Evolutionary conservation across 116 monocot species (phyloP), one percentile per base, ranked within the genome.

Genomic region (Zostera marina): DNA sequence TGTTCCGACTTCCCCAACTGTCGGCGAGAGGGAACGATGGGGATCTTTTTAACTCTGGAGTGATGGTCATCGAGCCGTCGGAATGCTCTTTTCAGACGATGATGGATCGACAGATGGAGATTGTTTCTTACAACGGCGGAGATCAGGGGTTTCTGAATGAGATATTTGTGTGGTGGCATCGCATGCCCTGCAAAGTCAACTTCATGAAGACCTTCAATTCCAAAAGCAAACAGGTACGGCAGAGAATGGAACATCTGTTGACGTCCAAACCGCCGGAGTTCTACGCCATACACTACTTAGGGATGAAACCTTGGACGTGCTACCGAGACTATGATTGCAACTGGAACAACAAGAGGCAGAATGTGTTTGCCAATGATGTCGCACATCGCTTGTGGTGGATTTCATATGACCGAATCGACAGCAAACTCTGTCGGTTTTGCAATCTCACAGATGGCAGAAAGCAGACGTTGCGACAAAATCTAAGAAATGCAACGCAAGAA

Each of bases 131-230:
- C 72, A 82, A 82, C 59, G 82, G 82, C 25, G 82, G 82, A 42
- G 82, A 82, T 25, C 82, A 59, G 44, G 81, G 81, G 11, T 81
- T 70, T 51, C 60, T 81, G 23, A 81, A 81, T 49, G 81, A 81
- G 69, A 56, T 70, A 20, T 76, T 81, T 41, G 48, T 69, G n/a
- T 81, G 76, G 81, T 81, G 81, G 81, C 81, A 81, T 20, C 64
- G 81, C 8, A 63, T 81, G 21, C 76, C 76, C 8, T 54, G 64
- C n/a, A 12, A 48, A 16, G 59, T 70, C 41, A 80, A 70, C 69
- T 69, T 56, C 54, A 20, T 69, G 44, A 74, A 74, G 69, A 65
- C 58, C 59, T 68, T 64, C 44, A 45, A 44, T 68, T 24, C 63
- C 1, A 68, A 68, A 53, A 64, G 41, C 0, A 32, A 59, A 0